Evolutionary conservation across 139 green algal species (phyloP), one percentile per base, ranked within the genome.

Genomic region (Picochlorum sp.): DNA sequence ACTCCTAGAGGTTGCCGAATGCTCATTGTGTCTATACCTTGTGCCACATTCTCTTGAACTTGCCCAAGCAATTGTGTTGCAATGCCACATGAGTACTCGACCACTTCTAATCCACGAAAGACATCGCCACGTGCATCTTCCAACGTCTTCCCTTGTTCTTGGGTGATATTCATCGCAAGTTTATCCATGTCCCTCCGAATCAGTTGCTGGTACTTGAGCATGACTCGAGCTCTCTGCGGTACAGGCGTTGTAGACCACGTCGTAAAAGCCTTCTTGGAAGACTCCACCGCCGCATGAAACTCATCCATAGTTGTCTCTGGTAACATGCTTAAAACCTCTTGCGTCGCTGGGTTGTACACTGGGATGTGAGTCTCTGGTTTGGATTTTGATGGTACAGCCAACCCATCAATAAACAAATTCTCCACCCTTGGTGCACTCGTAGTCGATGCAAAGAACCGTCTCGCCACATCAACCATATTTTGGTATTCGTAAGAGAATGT

Each of bases 91-190:
- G 89, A 85, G 32, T 87, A 86, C 77, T 98, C 93, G 16, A 98
- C 92, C 44, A 98, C 89, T 82, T 98, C 92, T n/a, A 96, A 76
- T 2, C 91, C 92, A 13, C 92, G 70, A 66, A 97, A 97, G 0
- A 98, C 89, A 62, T 98, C 92, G 0, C 91, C 92, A 13, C 77
- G 65, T 13, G 88, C 91, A 64, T 98, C 92, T 8, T 79, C 79
- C 55, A 98, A 71, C 2, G 92, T 98, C 75, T 98, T 98, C 60
- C 92, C 92, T 68, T 98, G 89, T 76, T 98, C 93, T 37, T 65
- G 57, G 18, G 92, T 96, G 8, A 98, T 70, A 34, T 56, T 80
- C 8, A 68, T 68, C 23, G 90, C 93, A 45, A 98, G 74, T 34
- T 88, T 79, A 37, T 98, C 92, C 81, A 80, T 96, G 77, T 97